phyloP scores from a whole-genome alignment of 805 yeast genomes.

The Monosporozyma unispora region DNA sequence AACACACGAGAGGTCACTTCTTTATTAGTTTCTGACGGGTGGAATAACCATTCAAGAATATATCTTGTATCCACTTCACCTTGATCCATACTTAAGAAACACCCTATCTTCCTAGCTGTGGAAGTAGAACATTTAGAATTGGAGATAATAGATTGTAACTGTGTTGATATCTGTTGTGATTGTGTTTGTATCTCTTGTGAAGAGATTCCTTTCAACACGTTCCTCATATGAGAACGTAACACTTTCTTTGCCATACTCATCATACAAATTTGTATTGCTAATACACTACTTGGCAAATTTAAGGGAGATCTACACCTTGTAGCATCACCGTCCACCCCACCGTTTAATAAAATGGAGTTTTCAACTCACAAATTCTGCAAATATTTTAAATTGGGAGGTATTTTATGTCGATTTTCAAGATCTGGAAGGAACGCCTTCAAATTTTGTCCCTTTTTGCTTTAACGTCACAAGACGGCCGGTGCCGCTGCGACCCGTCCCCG shows the following conservation, averaged over 20 bases:
- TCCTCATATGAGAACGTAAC: background rate
- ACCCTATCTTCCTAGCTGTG: conserved; percentile 35
- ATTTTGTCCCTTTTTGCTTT: too few species aligned
- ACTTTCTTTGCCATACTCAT: background rate
- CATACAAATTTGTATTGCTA: too few species aligned
- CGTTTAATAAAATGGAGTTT: too few species aligned
- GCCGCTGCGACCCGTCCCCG: too few species aligned
- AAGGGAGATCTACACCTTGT: too few species aligned
- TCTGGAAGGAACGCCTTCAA: too few species aligned
- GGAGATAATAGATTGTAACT: background rate
- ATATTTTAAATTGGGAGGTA: too few species aligned
- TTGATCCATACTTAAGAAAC: conserved; percentile 69
- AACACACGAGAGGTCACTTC: conserved; percentile 31
- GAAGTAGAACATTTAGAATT: conserved; percentile 8
- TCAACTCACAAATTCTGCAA: too few species aligned
- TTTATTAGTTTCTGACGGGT: conserved; percentile 36
- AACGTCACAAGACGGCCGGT: too few species aligned
- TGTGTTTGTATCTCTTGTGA: conserved; percentile 12
- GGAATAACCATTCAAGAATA: conserved; percentile 45
- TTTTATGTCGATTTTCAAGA: too few species aligned
- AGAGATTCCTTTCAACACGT: background rate
- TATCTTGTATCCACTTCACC: conserved; percentile 57
- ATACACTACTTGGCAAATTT: too few species aligned
- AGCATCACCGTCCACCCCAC: too few species aligned
- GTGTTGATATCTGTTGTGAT: conserved; percentile 10